Evolutionary conservation across 257 asterid species (phyloP).

Genomic region (Solanum chiquidenum): DNA sequence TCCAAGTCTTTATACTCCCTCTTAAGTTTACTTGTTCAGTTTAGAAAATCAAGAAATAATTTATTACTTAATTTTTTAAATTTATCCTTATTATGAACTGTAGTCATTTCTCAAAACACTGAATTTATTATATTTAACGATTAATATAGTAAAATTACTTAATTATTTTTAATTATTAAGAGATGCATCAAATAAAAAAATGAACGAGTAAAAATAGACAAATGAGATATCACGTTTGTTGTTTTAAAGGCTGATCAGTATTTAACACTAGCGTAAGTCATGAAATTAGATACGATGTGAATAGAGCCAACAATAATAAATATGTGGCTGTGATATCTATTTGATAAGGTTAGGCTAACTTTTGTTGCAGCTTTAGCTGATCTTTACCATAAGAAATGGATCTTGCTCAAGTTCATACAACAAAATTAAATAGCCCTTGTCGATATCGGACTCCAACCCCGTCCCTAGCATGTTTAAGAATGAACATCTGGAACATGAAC

Average conservation of each 20-base stretch:
- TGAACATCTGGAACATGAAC: background rate
- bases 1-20: fast-evolving
- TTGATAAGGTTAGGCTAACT: background rate
- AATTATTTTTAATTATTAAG: too few relatives aligned
- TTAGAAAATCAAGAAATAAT: background rate
- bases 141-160: background rate
- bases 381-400: background rate
- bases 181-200: too few relatives aligned
- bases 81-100: background rate
- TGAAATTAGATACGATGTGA: background rate
- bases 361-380: background rate
- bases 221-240: too few relatives aligned
- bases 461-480: background rate
- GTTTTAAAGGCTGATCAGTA: background rate
- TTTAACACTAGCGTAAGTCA: background rate
- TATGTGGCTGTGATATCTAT: background rate
- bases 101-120: background rate
- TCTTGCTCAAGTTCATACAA: background rate
- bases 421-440: too few relatives aligned
- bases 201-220: too few relatives aligned
- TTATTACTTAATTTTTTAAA: background rate
- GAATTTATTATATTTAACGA: background rate
- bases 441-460: background rate
- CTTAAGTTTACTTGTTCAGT: background rate
- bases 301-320: background rate